Conservation (phyloP, 108 stramenopile species). For the Fragilaria crotonensis region DNA sequence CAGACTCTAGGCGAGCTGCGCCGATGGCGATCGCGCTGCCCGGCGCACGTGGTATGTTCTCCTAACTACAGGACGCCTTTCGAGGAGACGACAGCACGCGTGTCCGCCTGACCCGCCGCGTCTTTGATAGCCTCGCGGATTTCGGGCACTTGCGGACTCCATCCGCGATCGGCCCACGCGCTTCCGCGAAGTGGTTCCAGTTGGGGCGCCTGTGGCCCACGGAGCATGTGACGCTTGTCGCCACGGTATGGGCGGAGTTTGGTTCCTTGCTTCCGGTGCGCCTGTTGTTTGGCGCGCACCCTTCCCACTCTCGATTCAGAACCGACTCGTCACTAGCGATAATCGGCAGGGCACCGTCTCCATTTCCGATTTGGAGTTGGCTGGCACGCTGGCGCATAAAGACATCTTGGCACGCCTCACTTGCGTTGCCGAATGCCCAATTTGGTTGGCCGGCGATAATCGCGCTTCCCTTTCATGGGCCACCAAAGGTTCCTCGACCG, state of each 20-base stretch:
- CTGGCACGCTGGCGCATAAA: conserved; percentile 9
- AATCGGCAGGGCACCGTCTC: conserved; percentile 14
- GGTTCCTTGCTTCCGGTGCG: background rate
- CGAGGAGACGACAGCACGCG: background rate
- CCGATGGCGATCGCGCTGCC: conserved; percentile 35
- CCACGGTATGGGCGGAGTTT: conserved; percentile 22
- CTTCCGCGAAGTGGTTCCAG: conserved; percentile 31
- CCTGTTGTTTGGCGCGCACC: background rate
- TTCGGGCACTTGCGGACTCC: conserved; percentile 9
- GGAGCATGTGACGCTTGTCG: conserved; percentile 24
- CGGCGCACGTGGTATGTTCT: conserved; percentile 25
- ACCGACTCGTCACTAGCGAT: background rate
- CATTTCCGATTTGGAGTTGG: conserved; percentile 34
- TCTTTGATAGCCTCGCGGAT: too few species aligned
- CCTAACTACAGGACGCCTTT: conserved; percentile 29
- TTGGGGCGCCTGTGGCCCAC: conserved; percentile 4
- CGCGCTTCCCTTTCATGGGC: conserved; percentile 1
- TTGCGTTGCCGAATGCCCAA: background rate
- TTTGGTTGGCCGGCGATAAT: background rate
- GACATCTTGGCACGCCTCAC: background rate
- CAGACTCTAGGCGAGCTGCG: conserved; percentile 32
- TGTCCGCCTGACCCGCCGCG: conserved; percentile 7
- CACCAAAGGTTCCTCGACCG: conserved; percentile 27
- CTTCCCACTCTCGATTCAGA: background rate
- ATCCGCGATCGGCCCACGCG: conserved; percentile 19